A percentile compares a stretch with the other conserved stretches of the same genome.
Conservation (phyloP, 2,329 filamentous ascomycete species). For the Alternaria arborescens region DNA sequence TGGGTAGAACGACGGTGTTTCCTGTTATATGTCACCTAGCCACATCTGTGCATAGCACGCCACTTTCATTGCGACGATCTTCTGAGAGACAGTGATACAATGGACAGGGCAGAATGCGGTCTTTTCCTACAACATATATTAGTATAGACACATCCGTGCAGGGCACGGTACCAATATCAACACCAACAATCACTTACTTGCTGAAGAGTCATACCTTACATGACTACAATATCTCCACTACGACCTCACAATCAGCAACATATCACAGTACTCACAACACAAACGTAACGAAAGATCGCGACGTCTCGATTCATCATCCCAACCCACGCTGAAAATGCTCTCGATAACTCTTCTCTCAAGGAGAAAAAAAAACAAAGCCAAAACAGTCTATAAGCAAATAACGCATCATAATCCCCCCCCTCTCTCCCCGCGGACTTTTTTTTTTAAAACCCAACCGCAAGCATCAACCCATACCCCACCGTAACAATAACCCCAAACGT, state of each 20-base stretch:
- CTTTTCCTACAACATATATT: not conserved
- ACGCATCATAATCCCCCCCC: too few species aligned
- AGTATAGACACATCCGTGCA: not conserved
- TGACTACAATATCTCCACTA: not conserved
- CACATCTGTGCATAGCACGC: too few species aligned
- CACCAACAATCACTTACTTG: not conserved
- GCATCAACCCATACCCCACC: conserved; percentile 90
- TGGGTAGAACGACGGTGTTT: too few species aligned
- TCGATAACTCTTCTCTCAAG: not conserved
- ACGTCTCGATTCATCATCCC: not conserved
- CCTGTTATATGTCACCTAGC: too few species aligned
- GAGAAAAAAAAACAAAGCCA: too few species aligned
- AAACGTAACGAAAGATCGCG: not conserved
- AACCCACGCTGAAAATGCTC: not conserved
- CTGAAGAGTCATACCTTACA: not conserved
- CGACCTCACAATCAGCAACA: not conserved
- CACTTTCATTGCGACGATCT: not conserved
- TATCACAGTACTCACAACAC: not conserved
- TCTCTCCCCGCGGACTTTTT: too few species aligned
- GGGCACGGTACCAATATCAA: not conserved
- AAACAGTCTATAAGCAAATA: not conserved
- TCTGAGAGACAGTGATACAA: not conserved
- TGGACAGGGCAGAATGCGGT: accelerated
- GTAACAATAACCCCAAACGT: conserved; percentile 84
- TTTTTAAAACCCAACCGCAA: conserved; percentile 70